Evolutionary conservation across 2,329 filamentous ascomycete genomes (phyloP), one percentile per base, ranked within the genome.

Genomic region (Epichloe sylvatica): DNA sequence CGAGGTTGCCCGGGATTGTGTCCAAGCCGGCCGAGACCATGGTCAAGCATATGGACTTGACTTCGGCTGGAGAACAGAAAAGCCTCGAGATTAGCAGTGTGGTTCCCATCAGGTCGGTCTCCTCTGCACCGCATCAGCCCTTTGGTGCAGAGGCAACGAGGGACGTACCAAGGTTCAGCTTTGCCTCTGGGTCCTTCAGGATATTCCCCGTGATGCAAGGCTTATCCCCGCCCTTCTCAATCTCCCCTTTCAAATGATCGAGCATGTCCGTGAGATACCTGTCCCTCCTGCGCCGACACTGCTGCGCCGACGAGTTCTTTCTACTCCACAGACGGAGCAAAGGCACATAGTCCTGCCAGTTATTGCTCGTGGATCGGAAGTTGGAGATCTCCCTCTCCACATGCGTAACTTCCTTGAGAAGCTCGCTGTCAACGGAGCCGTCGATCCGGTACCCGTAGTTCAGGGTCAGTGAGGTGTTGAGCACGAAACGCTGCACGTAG

Each of bases 21-120:
- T 92, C 86, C 15, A 91, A 76, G 17, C 86, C 86, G 0, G 84
- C 86, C 1, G 82, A 85, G 0, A 91, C 83, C 78, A 91, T 89
- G 23, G 84, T 88, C 23, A 92, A 67, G 61, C 86, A 87, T 56
- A 92, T 87, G 3, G 83, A 86, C 64, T 84, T 87, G 46, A 90
- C 74, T 63, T 90, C 86, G 12, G 78, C 83, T 84, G 49, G 5
- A 23, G 25, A 36, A 5, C 1, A 15, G n/a, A 35, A 19, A 5
- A 9, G 15, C 4, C 7, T 17, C 39, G 21, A 12, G 13, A 25
- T 41, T 19, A 47, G 45, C 25, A n/a, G 17, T 21, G 5, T 13
- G 25, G 3, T n/a, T 23, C 15, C 17, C 17, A 33, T 15, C 9
- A 23, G 8, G 1, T 8, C 19, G 23, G 25, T 11, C 11, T 9